phyloP scores from a whole-genome alignment of 1,284 basidiomycete species.

The Ustilago nuda region DNA sequence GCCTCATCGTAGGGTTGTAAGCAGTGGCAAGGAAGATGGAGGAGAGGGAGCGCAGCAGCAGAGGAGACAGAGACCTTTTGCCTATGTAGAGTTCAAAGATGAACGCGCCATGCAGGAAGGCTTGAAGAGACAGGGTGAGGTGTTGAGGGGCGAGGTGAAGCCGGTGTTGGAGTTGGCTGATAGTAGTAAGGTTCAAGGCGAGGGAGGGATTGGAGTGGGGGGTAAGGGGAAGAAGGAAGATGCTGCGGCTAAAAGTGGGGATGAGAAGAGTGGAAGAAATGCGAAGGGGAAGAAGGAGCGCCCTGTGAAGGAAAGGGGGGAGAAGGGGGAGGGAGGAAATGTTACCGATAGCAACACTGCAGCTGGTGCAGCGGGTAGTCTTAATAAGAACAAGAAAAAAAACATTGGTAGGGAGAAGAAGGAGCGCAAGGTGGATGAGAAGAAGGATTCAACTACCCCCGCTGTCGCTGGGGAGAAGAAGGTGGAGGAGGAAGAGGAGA shows the following conservation, averaged over 20 bases:
- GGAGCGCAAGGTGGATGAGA: slow-evolving; percentile 9
- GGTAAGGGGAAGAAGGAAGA: slow-evolving; percentile 11
- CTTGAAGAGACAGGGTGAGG: slow-evolving; percentile 42
- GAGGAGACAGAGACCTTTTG: slow-evolving; percentile 52
- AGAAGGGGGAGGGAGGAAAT: not conserved
- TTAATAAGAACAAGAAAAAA: slow-evolving; percentile 45
- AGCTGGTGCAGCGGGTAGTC: not conserved
- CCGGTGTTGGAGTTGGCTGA: slow-evolving; percentile 47
- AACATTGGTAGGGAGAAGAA: slow-evolving; percentile 16
- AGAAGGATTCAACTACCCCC: not conserved
- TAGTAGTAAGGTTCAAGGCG: slow-evolving; percentile 26
- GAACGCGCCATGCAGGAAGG: slow-evolving; percentile 43
- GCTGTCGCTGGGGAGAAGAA: not conserved
- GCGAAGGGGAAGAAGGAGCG: slow-evolving; percentile 13
- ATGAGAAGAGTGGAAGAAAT: slow-evolving; percentile 14
- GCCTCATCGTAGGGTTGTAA: slow-evolving; percentile 30
- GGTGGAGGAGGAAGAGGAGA: slow-evolving; percentile 9
- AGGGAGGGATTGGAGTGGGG: slow-evolving; percentile 9
- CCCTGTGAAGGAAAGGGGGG: slow-evolving; percentile 7
- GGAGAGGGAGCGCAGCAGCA: slow-evolving; percentile 12
- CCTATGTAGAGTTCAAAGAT: slow-evolving; percentile 54
- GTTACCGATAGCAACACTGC: not conserved
- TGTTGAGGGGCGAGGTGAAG: slow-evolving; percentile 33
- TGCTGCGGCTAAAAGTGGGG: slow-evolving; percentile 24
- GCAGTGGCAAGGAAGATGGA: slow-evolving; percentile 37